A percentile compares a stretch with the other conserved stretches of the same genome.
Evolutionary conservation across 495 filamentous ascomycete species (phyloP).

Genomic region (Aspergillus nanangensis): DNA sequence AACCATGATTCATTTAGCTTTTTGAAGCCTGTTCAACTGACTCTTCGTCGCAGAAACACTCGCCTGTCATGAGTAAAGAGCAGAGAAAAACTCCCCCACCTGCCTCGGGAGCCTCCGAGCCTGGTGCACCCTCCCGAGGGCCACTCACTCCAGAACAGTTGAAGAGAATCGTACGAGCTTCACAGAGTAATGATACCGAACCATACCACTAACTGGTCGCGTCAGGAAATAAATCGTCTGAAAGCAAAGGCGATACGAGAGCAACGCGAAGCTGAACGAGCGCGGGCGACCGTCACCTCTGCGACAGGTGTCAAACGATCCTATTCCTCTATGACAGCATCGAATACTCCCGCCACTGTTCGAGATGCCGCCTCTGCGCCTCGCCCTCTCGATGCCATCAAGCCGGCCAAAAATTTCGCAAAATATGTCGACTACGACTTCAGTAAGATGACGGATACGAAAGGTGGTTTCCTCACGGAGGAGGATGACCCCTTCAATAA

Average conservation of each 20-base stretch:
- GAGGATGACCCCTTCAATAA: conserved; percentile 90
- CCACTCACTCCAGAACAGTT: conserved; percentile 73
- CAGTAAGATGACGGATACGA: conserved; percentile 94
- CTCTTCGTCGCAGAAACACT: too few species aligned
- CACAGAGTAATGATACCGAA: neutral
- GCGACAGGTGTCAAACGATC: conserved; percentile 54
- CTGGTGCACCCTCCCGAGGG: conserved; percentile 40
- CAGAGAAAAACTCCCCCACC: conserved; percentile 52
- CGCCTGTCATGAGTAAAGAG: too few species aligned
- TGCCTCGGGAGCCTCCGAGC: conserved; percentile 25
- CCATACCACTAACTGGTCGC: conserved; percentile 4
- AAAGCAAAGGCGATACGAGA: conserved; percentile 86
- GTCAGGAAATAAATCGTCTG: conserved; percentile 82
- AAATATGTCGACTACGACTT: conserved; percentile 98
- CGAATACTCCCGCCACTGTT: conserved; percentile 53
- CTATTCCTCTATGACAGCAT: conserved; percentile 57
- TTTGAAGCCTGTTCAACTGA: too few species aligned
- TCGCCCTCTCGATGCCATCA: conserved; percentile 54
- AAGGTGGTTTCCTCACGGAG: conserved; percentile 82
- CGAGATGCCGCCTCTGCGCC: conserved; percentile 57
- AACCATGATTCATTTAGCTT: too few species aligned
- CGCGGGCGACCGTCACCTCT: conserved; percentile 24
- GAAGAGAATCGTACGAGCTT: conserved; percentile 57
- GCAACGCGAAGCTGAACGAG: conserved; percentile 56
- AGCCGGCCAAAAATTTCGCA: conserved; percentile 73